Base-by-base conservation (phyloP, 2,329 filamentous ascomycete genomes). In the Chaetomiaceae sp. region DNA sequence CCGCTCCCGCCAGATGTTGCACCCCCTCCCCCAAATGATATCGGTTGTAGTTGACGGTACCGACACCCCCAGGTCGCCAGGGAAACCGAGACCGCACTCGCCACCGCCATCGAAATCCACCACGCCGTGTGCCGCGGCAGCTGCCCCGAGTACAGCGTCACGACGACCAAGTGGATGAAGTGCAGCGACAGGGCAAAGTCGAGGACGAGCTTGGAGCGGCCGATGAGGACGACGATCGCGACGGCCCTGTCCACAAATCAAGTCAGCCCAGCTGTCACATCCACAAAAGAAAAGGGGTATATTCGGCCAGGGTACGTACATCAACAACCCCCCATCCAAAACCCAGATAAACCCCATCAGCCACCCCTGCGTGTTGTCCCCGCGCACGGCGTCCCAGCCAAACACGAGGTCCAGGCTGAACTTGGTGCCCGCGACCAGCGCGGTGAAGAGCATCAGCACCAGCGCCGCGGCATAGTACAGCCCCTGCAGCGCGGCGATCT, bases 31-130 rank as follows among this genome's bases (percentile, higher is more conserved):
- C 90, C 90, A 66, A 97, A 96, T 55, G 82, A 86, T 63, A 97
- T 95, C 11, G 94, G 92, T 65, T 84, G 80, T 52, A 99, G 74
- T 71, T 99, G 94, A 56, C 92, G 80, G 77, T 91, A 95, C 65
- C 86, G 89, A 68, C 92, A 97, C 3, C 86, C 89, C 89, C 92
- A 97, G 34, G 95, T 86, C 4, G 89, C 91, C 2, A 94, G 75
- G 43, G 76, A 81, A 8, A 79, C 70, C 27, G 74, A 72, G 3
- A 76, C 51, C 4, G 68, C 71, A 37, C 74, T 71, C 2, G 79
- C 80, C 14, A 63, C 65, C 11, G 68, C 60, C 77, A 82, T 80
- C 59, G 77, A 72, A 53, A 74, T 75, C 92, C 94, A 99, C 94
- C 94, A 99, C 64, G 95, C 86, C 59, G 83, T 72, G 68, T 92